These are phyloP conservation scores for Neoarthrinium moseri DNA, from an alignment of 2,329 filamentous ascomycete species.

Conservation along the genomic window DNA sequence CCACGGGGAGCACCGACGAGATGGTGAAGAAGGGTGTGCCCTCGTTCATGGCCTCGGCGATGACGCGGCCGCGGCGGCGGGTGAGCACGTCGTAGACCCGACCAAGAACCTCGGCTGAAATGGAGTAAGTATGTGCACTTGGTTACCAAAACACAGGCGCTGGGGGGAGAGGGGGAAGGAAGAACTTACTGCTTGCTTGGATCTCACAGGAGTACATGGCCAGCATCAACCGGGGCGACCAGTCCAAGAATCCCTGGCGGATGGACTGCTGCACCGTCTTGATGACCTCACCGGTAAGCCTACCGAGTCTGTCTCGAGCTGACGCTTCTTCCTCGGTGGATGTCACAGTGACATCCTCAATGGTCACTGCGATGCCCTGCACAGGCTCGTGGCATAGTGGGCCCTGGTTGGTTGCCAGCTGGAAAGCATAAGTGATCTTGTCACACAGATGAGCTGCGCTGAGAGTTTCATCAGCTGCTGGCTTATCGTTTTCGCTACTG, in stretches of 20 bases:
- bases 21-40: conserved; percentile 97
- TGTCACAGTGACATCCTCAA: conserved; percentile 74
- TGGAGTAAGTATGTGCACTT: conserved; percentile 14
- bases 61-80: conserved; percentile 82
- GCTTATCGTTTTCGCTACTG: conserved; percentile 30
- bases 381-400: conserved; percentile 91
- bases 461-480: conserved; percentile 48
- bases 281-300: conserved; percentile 90
- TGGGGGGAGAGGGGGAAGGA: neutral
- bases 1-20: conserved; percentile 81
- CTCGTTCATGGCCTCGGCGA: conserved; percentile 89
- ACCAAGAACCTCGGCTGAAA: conserved; percentile 80
- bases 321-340: conserved; percentile 51
- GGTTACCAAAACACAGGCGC: neutral
- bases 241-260: conserved; percentile 84
- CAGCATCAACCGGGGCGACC: conserved; percentile 90
- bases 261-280: conserved; percentile 85
- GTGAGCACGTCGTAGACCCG: conserved; percentile 98
- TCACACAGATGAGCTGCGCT: conserved; percentile 73
- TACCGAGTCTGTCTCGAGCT: conserved; percentile 66
- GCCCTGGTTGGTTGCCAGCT: conserved; percentile 84
- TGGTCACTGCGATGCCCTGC: conserved; percentile 86
- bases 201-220: conserved; percentile 99
- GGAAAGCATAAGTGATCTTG: conserved; percentile 92
- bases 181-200: conserved; percentile 75